Evolutionary conservation across 2,329 filamentous ascomycete genomes (phyloP).

Genomic region (Epichloe typhina): DNA sequence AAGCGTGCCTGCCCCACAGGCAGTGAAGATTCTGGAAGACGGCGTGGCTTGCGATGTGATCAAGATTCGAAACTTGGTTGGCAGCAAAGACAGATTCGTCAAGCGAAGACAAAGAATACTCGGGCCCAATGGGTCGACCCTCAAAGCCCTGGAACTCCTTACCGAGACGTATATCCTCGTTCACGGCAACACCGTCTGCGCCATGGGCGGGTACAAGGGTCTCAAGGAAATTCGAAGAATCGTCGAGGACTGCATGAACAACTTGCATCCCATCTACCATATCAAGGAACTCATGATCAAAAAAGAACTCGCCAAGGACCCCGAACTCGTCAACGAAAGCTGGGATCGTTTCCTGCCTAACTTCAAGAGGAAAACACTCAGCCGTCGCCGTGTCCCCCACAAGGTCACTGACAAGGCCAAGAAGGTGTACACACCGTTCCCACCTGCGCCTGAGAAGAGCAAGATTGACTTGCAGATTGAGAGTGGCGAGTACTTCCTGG

Average conservation of each 20-base stretch:
- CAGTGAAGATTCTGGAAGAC: constrained; percentile 88
- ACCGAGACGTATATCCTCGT: constrained; percentile 89
- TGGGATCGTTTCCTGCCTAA: constrained; percentile 96
- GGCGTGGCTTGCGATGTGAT: constrained; percentile 87
- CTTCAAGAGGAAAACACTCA: constrained; percentile 88
- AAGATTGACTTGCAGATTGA: constrained; percentile 98
- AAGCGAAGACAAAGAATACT: constrained; percentile 89
- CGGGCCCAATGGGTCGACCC: constrained; percentile 78
- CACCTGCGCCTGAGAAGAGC: constrained; percentile 93
- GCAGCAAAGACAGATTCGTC: constrained; percentile 90
- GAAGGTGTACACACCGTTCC: constrained; percentile 95
- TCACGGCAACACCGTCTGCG: constrained; percentile 87
- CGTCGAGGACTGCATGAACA: constrained; percentile 92
- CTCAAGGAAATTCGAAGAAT: constrained; percentile 84
- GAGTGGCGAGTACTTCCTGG: constrained; percentile 90
- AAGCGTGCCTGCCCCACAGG: constrained; percentile 85
- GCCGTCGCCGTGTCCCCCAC: constrained; percentile 67
- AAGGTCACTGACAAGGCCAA: constrained; percentile 87
- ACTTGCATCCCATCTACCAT: constrained; percentile 88
- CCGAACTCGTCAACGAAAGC: constrained; percentile 71
- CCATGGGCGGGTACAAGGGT: constrained; percentile 86
- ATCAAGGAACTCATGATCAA: constrained; percentile 78
- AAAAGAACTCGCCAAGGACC: constrained; percentile 83
- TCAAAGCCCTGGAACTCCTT: constrained; percentile 87
- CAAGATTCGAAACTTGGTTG: constrained; percentile 81